Base-by-base conservation (phyloP, 148 eudicot genomes). In the Persicaria maculosa region DNA sequence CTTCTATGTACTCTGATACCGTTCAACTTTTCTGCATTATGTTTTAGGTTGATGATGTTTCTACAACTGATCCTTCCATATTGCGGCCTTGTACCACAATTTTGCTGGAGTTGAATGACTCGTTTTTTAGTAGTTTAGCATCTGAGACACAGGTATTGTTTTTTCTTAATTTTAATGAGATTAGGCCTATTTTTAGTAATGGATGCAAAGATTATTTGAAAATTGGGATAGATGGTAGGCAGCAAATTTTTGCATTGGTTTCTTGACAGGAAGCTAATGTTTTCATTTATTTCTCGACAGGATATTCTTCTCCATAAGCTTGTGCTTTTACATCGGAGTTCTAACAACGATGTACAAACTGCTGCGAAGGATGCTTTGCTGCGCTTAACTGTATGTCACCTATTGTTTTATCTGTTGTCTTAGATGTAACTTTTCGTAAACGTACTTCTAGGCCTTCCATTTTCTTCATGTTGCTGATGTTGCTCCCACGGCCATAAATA, bases 291-390 rank as follows among this genome's bases (percentile, higher is more conserved):
- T 52, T 64, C 71, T 77, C 76, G 47, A 72, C 89, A 89, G 98
- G 89, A 83, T 72, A 75, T 68, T 65, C 76, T 95, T 72, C 83
- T 95, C 61, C 76, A 62, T 71, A 81, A 81, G 20, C 88, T 95
- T 44, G 84, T 92, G 79, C 71, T 77, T 81, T 80, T 95, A 61
- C 85, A 86, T 76, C 89, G 86, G 59, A 81, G 81, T 74, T 72
- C 83, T 74, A 86, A 87, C 62, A 78, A 54, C 50, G 86, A 82
- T 72, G 65, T 95, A 68, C 93, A 92, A 61, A 84, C 80, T 83
- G 88, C 87, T 54, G 57, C 90, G 50, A 87, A 82, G 76, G 96
- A 88, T 72, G 86, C 97, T 16, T 81, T 95, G 80, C 62, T 88
- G 86, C 89, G 88, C 36, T 75, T 95, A 74, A 74, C 85, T 76